Conservation (phyloP, 352 stramenopile species). For the Pythium brachiatum region DNA sequence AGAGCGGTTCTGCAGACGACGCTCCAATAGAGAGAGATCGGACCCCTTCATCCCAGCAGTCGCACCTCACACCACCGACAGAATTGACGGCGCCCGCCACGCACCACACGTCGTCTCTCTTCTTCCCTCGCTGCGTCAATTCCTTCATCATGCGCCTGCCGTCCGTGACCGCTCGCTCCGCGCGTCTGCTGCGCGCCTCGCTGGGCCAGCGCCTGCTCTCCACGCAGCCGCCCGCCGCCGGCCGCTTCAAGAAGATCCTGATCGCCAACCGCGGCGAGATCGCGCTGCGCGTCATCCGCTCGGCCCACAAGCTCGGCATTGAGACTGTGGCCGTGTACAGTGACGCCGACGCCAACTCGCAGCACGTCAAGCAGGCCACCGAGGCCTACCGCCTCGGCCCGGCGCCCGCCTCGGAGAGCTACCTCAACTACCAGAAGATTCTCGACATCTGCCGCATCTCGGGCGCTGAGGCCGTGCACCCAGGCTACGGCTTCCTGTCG, state of each 20-base stretch:
- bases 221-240: conserved; percentile 25
- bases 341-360: conserved; percentile 78
- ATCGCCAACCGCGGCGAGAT: conserved; percentile 92
- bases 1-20: conserved; percentile 22
- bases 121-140: neutral
- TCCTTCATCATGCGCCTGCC: conserved; percentile 18
- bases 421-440: conserved; percentile 78
- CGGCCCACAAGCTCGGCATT: conserved; percentile 84
- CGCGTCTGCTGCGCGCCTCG: conserved; percentile 5
- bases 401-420: conserved; percentile 67
- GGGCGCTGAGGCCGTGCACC: conserved; percentile 82
- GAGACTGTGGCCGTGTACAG: conserved; percentile 91
- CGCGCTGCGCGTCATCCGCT: conserved; percentile 82
- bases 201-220: conserved; percentile 26
- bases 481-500: conserved; percentile 90
- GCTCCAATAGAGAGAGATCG: conserved; percentile 17
- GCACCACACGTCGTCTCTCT: neutral
- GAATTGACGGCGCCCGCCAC: conserved; percentile 4
- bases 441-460: conserved; percentile 60
- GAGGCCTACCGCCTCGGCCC: conserved; percentile 74
- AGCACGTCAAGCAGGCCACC: conserved; percentile 73
- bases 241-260: conserved; percentile 87
- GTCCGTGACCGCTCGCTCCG: conserved; percentile 14
- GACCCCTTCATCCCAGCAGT: neutral
- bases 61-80: neutral